Base-by-base conservation (phyloP, 176 grass and related monocot species). In the Eragrostis curvula region DNA sequence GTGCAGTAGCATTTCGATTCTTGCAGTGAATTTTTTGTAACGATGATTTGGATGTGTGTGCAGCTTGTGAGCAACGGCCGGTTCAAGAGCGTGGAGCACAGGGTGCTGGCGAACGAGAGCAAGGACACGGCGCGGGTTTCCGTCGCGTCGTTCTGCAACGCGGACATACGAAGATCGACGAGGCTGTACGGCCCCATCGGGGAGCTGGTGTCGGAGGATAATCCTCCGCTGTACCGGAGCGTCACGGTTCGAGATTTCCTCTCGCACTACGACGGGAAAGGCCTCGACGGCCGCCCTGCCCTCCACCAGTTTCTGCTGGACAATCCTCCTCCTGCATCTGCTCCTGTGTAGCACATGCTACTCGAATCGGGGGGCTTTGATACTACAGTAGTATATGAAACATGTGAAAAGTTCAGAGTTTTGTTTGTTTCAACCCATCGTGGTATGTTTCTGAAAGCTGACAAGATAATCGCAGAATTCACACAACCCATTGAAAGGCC, bases 1-100 rank as follows among this genome's bases (percentile, higher is more conserved):
- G n/a, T 47, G 45, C 45, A 47, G 45, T 9, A 47, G 45, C 45
- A 47, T 47, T 47, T 47, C 45, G 12, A 11, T 11, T 11, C 2
- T 9, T 6, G 45, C 8, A 10, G 8, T 47, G 45, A 47, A 47
- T 47, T 11, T 47, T 47, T 43, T 4, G 1, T 8, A 43, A 43
- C 8, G 4, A 6, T 43, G 4, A 43, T 43, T 43, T 43, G 42
- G 4, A 8, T 43, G 42, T 8, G 42, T 8, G 1, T 60, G n/a
- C 59, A 62, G 59, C 59, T 62, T 15, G 59, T 62, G 25, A 62
- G 59, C 25, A 30, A 63, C 13, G 60, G 27, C 60, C 60, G 60
- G 5, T 63, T 63, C 60, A 63, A 30, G 60, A 63, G 60, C 60
- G 60, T 63, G 60, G 60, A 63, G 60, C 60, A 63, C 27, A 8